These are phyloP conservation scores for Rutidosis leptorrhynchoides DNA, from an alignment of 129 eudicot genomes.

Conservation along the genomic window DNA sequence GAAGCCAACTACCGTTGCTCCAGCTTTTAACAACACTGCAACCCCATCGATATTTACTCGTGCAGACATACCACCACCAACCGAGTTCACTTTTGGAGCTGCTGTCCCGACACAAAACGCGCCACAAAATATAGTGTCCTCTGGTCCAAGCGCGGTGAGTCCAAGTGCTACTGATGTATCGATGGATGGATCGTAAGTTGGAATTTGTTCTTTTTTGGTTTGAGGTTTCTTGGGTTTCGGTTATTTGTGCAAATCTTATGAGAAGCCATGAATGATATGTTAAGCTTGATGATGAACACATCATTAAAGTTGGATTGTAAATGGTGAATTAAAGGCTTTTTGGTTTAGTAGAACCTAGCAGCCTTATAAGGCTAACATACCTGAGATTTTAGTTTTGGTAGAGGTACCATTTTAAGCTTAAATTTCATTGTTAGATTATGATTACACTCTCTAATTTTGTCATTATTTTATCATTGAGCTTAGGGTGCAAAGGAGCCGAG, in stretches of 20 bases:
- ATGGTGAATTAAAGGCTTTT: conserved; percentile 37
- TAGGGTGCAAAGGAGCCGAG: too few relatives aligned
- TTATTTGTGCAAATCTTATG: conserved; percentile 32
- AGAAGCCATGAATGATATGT: conserved; percentile 30
- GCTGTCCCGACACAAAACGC: conserved; percentile 32
- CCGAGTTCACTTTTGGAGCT: conserved; percentile 81
- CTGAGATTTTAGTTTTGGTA: conserved; percentile 12
- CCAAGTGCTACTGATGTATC: conserved; percentile 49
- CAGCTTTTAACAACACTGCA: conserved; percentile 26
- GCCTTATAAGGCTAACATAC: conserved; percentile 22
- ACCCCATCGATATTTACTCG: conserved; percentile 60
- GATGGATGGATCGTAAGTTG: conserved; percentile 60
- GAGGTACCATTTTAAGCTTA: conserved; percentile 15
- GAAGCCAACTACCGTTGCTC: too few relatives aligned
- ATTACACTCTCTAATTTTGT: too few relatives aligned
- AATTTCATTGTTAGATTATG: conserved; percentile 12
- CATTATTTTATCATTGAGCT: too few relatives aligned
- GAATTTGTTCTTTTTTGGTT: background rate
- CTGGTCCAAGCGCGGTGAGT: conserved; percentile 28
- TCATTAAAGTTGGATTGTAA: too few relatives aligned
- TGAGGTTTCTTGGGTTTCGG: conserved; percentile 33
- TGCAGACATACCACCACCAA: conserved; percentile 55
- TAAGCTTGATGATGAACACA: too few relatives aligned
- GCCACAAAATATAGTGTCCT: conserved; percentile 13
- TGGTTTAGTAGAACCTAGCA: conserved; percentile 36